These are phyloP conservation scores for Zymoseptoria pseudotritici DNA, from an alignment of 2,329 filamentous ascomycete genomes.

Conservation along the genomic window DNA sequence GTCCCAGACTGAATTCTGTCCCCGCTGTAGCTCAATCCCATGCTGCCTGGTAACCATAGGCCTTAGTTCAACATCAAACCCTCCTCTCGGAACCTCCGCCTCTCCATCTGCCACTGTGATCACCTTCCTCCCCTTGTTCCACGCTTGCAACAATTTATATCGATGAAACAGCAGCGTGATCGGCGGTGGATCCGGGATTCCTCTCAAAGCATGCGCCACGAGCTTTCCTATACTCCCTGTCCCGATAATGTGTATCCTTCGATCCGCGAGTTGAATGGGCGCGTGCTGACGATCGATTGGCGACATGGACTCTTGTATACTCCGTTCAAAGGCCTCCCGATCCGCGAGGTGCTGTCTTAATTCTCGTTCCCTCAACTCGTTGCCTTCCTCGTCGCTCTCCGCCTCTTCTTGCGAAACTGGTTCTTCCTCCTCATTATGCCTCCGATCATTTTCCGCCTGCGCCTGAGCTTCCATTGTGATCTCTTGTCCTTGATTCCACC, in stretches of 20 bases:
- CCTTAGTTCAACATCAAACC: conserved; percentile 41
- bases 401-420: conserved; percentile 7
- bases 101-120: conserved; percentile 40
- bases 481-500: conserved; percentile 12
- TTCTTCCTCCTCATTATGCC: conserved; percentile 7
- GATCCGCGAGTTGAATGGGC: conserved; percentile 19
- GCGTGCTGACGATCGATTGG: conserved; percentile 25
- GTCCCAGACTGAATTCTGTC: conserved; percentile 16
- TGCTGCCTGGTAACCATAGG: conserved; percentile 32
- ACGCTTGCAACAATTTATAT: conserved; percentile 36
- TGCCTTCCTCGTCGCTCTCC: not conserved
- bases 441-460: conserved; percentile 1
- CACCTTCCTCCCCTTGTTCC: conserved; percentile 43
- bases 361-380: not conserved
- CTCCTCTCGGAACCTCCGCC: conserved; percentile 30
- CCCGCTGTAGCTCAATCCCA: conserved; percentile 25
- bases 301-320: conserved; percentile 11
- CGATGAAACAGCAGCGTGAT: conserved; percentile 74
- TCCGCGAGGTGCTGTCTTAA: not conserved
- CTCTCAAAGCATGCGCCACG: conserved; percentile 64
- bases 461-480: not conserved
- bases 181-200: conserved; percentile 56
- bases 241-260: conserved; percentile 69
- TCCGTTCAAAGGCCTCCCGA: not conserved
- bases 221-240: conserved; percentile 74